Evolutionary conservation across 768 basidiomycete species (phyloP).

Genomic region (Boletus rufocinnamomeus): DNA sequence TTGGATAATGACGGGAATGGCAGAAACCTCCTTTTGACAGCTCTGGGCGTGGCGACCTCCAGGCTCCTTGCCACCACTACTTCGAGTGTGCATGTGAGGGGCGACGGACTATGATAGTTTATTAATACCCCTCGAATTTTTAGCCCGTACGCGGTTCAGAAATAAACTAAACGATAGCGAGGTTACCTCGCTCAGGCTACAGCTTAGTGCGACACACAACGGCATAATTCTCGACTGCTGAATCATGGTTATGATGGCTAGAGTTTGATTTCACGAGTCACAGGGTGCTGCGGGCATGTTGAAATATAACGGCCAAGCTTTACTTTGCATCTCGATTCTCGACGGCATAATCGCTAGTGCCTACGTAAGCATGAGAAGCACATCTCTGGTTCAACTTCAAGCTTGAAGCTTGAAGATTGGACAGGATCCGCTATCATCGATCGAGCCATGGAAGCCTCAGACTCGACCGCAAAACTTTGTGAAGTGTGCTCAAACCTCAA

Average conservation of each 20-base stretch:
- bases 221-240: neutral
- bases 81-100: no score
- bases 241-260: neutral
- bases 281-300: neutral
- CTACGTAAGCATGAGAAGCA: neutral
- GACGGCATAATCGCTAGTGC: neutral
- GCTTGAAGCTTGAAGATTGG: no score
- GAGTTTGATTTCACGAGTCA: neutral
- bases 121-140: no score
- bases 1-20: constrained; percentile 6
- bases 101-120: no score
- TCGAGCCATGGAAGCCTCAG: neutral
- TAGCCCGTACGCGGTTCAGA: no score
- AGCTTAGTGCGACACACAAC: neutral
- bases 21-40: neutral
- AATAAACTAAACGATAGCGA: neutral
- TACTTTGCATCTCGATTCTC: no score
- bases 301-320: neutral
- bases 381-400: no score
- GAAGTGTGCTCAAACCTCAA: constrained; percentile 8
- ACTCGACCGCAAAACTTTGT: constrained; percentile 5
- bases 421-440: neutral
- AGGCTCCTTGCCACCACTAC: no score
- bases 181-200: neutral
- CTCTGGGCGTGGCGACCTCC: no score